Evolutionary conservation across 306 rosid genomes (phyloP), one percentile per base, ranked within the genome.

Genomic region (Acacia crassicarpa): DNA sequence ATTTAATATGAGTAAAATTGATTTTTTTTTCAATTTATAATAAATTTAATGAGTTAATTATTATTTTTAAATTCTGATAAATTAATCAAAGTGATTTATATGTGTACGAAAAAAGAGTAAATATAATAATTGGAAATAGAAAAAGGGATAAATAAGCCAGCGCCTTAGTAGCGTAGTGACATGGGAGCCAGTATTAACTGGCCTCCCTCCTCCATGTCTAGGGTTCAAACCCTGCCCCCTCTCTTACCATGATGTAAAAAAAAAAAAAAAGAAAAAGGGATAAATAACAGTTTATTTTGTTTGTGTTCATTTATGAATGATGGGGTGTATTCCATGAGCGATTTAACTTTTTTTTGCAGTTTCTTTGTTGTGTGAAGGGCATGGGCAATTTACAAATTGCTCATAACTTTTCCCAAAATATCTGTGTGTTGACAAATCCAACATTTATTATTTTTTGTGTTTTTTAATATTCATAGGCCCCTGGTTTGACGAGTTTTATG

Each of bases 241-340:
- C n/a, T n/a, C n/a, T n/a, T n/a, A n/a, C n/a, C n/a, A n/a, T n/a
- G n/a, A n/a, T n/a, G n/a, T n/a, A n/a, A n/a, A n/a, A n/a, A n/a
- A n/a, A n/a, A n/a, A n/a, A 69, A 41, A 16, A 38, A 22, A 76
- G 15, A 12, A 62, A 59, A 38, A 68, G 22, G 41, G 76, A 51
- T 9, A 56, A 20, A n/a, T 78, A 81, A 86, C 83, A 67, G 80
- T 84, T 82, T 75, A 83, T 76, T 87, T 70, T 80, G 27, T 74
- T 67, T 84, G 85, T 86, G 53, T 41, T 38, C 22, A 71, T 51
- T 62, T 67, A 67, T 84, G 77, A 70, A 80, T 83, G 20, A 77
- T 72, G 44, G 32, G 72, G 68, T 63, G 84, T 76, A 63, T 66
- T 84, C 80, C 72, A 67, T 48, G 77, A 48, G 45, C 32, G 65